These are phyloP conservation scores for Phialophora chinensis DNA, from an alignment of 2,329 filamentous ascomycete genomes.

Conservation along the genomic window DNA sequence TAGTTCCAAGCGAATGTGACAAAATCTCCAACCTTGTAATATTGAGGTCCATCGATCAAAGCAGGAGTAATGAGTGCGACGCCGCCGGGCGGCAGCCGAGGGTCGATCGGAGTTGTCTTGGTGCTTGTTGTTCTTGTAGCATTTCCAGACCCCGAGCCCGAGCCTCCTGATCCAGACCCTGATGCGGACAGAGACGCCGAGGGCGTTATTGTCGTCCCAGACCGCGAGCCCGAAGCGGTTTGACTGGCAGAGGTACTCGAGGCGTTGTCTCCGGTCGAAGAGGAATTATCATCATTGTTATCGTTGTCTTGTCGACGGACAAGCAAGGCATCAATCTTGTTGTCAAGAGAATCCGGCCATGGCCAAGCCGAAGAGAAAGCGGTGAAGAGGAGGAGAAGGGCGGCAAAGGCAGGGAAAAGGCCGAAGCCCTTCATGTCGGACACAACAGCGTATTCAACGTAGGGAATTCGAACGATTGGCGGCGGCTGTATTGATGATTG, in stretches of 20 bases:
- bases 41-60: constrained; percentile 56
- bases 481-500: neutral
- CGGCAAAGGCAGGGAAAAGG: constrained; percentile 33
- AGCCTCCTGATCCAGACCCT: constrained; percentile 24
- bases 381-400: constrained; percentile 39
- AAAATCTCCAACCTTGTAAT: constrained; percentile 68
- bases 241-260: constrained; percentile 20
- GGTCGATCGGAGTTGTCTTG: constrained; percentile 56
- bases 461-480: neutral
- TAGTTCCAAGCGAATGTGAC: constrained; percentile 73
- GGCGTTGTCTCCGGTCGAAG: constrained; percentile 16
- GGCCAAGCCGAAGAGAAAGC: constrained; percentile 43
- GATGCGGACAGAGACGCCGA: constrained; percentile 22
- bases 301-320: constrained; percentile 37
- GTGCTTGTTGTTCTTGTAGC: constrained; percentile 35
- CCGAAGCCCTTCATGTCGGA: constrained; percentile 35
- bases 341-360: constrained; percentile 41
- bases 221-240: constrained; percentile 19
- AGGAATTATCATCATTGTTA: constrained; percentile 4
- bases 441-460: constrained; percentile 2
- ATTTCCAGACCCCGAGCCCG: constrained; percentile 27
- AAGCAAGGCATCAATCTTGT: constrained; percentile 37
- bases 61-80: constrained; percentile 67
- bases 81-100: constrained; percentile 63
- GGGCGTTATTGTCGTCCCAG: constrained; percentile 17